phyloP scores from a whole-genome alignment of 768 basidiomycete species.

The Gyrodon lividus region DNA sequence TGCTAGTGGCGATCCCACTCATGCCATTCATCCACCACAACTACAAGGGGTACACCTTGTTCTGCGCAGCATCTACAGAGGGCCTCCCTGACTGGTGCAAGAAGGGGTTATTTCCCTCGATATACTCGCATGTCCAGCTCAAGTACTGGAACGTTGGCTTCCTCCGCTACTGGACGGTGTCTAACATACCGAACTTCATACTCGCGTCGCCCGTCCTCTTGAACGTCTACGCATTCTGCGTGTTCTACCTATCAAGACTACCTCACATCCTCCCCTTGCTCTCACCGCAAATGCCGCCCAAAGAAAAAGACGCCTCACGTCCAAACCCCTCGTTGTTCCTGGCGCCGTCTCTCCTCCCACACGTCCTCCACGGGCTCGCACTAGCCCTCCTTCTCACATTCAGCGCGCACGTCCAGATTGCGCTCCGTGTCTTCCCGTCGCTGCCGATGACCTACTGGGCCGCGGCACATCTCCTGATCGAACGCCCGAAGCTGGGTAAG shows the following conservation, averaged over 20 bases:
- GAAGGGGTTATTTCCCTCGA: constrained; percentile 49
- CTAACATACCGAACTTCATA: constrained; percentile 87
- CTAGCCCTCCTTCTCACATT: constrained; percentile 67
- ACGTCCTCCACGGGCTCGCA: constrained; percentile 71
- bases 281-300: neutral
- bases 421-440: constrained; percentile 71
- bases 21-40: constrained; percentile 76
- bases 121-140: constrained; percentile 80
- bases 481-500: constrained; percentile 46
- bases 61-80: constrained; percentile 48
- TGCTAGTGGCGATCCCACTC: constrained; percentile 48
- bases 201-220: constrained; percentile 71
- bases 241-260: constrained; percentile 22
- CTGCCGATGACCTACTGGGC: constrained; percentile 88
- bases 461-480: constrained; percentile 62
- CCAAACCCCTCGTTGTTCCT: constrained; percentile 35
- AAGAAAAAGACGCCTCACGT: constrained; percentile 1
- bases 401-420: constrained; percentile 84
- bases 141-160: constrained; percentile 89
- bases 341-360: constrained; percentile 52
- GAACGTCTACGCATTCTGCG: constrained; percentile 39
- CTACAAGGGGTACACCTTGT: constrained; percentile 57
- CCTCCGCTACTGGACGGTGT: constrained; percentile 78
- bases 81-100: constrained; percentile 62
- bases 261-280: neutral